A percentile compares a stretch with the other conserved stretches of the same genome.
Conservation (phyloP, 164 flowering plant species). For the Malania oleifera region DNA sequence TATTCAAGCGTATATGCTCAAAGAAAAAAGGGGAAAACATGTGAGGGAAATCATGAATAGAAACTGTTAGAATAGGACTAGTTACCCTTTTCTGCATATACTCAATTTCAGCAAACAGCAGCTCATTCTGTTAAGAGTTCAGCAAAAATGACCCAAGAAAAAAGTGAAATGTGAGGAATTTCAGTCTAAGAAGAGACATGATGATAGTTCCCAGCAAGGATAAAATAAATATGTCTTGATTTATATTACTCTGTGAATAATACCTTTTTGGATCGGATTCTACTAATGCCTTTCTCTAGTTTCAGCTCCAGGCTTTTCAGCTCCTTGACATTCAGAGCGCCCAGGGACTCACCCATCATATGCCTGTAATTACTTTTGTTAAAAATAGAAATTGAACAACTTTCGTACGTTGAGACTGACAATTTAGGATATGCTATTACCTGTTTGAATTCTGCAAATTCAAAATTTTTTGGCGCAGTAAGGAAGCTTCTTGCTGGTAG, state of each 20-base stretch:
- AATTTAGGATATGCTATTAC: too few relatives aligned
- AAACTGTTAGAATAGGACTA: neutral
- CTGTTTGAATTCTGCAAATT: slow-evolving; percentile 58
- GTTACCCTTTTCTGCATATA: slow-evolving; percentile 90
- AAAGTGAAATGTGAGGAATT: slow-evolving; percentile 4
- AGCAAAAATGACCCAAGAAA: neutral
- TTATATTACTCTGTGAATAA: neutral
- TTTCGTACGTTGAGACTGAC: too few relatives aligned
- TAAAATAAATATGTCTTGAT: neutral
- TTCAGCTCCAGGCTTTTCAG: slow-evolving; percentile 55
- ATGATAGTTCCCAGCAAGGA: neutral
- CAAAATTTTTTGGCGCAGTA: slow-evolving; percentile 51
- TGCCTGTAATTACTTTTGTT: slow-evolving; percentile 36
- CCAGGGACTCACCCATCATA: slow-evolving; percentile 63
- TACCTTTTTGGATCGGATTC: slow-evolving; percentile 83
- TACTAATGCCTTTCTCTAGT: slow-evolving; percentile 63
- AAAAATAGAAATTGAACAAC: neutral
- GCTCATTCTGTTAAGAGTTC: slow-evolving; percentile 57
- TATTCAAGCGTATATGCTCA: too few relatives aligned
- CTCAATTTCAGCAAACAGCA: slow-evolving; percentile 75
- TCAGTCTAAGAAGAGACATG: too few relatives aligned
- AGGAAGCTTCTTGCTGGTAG: slow-evolving; percentile 79
- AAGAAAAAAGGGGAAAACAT: neutral
- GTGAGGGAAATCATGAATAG: neutral
- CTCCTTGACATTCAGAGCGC: slow-evolving; percentile 41